A percentile compares a stretch with the other conserved stretches of the same genome.
These are phyloP conservation scores for Fagopyrum homotropicum DNA, from an alignment of 148 eudicot species.

Conservation along the genomic window DNA sequence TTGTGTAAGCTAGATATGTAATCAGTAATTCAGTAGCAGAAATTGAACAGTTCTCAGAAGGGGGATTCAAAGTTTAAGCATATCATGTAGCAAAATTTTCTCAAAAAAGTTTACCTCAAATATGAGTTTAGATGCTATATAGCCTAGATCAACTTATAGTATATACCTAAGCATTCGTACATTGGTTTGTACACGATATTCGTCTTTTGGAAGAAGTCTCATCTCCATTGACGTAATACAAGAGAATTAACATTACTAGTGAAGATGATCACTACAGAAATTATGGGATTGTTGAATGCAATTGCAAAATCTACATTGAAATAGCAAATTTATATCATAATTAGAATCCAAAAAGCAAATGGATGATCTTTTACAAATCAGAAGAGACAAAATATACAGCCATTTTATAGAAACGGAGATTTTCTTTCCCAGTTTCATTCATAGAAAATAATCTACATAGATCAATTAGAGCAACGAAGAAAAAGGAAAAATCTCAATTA, in stretches of 20 bases:
- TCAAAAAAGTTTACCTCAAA: not conserved
- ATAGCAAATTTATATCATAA: not conserved
- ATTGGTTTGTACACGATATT: not conserved
- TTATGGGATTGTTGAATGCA: not conserved
- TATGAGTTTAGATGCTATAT: not conserved
- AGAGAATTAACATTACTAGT: not conserved
- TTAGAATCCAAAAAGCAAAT: not conserved
- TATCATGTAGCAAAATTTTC: not conserved
- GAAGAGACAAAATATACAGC: not conserved
- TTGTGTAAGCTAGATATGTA: not conserved
- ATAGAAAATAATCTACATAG: not conserved
- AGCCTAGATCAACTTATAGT: not conserved
- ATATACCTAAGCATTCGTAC: not conserved
- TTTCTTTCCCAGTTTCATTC: not conserved
- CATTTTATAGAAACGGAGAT: not conserved
- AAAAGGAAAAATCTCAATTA: slow-evolving; percentile 4
- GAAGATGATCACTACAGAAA: slow-evolving; percentile 1
- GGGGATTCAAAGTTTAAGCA: not conserved
- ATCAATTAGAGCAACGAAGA: not conserved
- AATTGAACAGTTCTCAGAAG: not conserved
- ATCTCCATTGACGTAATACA: not conserved
- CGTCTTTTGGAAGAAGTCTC: no score
- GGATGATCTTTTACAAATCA: not conserved
- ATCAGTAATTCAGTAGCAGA: not conserved
- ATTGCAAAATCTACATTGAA: not conserved